Conservation (phyloP, 768 basidiomycete species). For the Pluteus cervinus region DNA sequence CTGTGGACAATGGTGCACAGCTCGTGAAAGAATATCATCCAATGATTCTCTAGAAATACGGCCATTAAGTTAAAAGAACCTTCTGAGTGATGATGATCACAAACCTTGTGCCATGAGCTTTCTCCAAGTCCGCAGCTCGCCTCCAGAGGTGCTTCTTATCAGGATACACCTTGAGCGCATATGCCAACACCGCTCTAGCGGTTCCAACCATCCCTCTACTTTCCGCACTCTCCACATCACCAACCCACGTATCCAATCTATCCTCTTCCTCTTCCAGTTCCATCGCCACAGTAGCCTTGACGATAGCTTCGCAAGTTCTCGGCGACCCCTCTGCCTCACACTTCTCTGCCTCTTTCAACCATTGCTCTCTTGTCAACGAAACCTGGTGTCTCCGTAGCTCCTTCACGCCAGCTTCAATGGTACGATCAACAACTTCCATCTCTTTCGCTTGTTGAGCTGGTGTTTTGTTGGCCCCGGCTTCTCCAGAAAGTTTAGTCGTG, state of each 20-base stretch:
- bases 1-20: constrained; percentile 88
- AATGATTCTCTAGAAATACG: constrained; percentile 57
- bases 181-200: constrained; percentile 84
- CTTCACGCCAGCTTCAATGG: constrained; percentile 80
- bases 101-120: constrained; percentile 78
- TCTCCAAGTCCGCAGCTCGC: constrained; percentile 89
- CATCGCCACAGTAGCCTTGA: constrained; percentile 90
- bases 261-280: constrained; percentile 97
- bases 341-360: constrained; percentile 92
- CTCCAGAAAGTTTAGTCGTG: constrained; percentile 19
- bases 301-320: constrained; percentile 87
- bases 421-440: constrained; percentile 74
- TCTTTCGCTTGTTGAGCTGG: constrained; percentile 54
- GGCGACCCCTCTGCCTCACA: constrained; percentile 84
- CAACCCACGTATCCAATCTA: constrained; percentile 80
- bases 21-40: constrained; percentile 73
- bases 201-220: constrained; percentile 70
- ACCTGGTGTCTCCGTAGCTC: constrained; percentile 81
- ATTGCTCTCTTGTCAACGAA: constrained; percentile 84
- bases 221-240: constrained; percentile 85
- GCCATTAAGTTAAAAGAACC: neutral
- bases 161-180: constrained; percentile 87
- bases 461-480: constrained; percentile 33
- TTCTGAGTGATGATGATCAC: constrained; percentile 4
- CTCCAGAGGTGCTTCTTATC: constrained; percentile 84